Conservation (phyloP, 257 asterid genomes). For the Dorcoceras hygrometricum region DNA sequence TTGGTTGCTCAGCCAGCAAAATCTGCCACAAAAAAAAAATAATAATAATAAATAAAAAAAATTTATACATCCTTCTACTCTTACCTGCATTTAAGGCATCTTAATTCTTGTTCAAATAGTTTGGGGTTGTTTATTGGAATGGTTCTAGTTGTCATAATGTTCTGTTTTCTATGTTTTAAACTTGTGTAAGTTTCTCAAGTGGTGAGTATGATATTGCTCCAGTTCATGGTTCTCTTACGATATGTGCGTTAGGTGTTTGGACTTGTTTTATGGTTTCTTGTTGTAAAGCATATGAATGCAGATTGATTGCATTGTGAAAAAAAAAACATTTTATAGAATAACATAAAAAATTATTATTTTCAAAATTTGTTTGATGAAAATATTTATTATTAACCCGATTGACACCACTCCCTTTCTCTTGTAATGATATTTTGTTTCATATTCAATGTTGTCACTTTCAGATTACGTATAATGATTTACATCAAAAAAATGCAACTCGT, state of each 20-base stretch:
- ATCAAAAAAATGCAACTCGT: too few species aligned
- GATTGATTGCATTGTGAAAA: too few species aligned
- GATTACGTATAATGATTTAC: too few species aligned
- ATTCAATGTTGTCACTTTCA: too few species aligned
- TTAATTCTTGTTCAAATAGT: constrained; percentile 24
- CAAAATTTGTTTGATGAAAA: too few species aligned
- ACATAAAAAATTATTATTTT: too few species aligned
- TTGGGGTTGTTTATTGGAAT: not conserved
- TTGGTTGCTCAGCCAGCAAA: constrained; percentile 4
- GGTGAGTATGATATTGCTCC: not conserved
- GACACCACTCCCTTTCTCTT: too few species aligned
- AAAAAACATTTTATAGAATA: too few species aligned
- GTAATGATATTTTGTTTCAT: too few species aligned
- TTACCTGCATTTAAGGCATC: constrained; percentile 15
- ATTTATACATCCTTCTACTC: constrained; percentile 8
- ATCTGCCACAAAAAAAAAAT: too few species aligned
- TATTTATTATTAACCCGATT: too few species aligned
- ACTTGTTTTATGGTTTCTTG: too few species aligned
- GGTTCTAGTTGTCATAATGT: not conserved
- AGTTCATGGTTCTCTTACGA: not conserved
- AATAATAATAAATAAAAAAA: not conserved
- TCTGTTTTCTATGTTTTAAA: not conserved
- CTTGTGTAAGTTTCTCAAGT: not conserved
- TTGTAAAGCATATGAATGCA: not conserved
- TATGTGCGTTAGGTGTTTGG: not conserved